A percentile compares a stretch with the other conserved stretches of the same genome.
These are phyloP conservation scores for Parietaria judaica DNA, from an alignment of 306 rosid species.

Conservation along the genomic window DNA sequence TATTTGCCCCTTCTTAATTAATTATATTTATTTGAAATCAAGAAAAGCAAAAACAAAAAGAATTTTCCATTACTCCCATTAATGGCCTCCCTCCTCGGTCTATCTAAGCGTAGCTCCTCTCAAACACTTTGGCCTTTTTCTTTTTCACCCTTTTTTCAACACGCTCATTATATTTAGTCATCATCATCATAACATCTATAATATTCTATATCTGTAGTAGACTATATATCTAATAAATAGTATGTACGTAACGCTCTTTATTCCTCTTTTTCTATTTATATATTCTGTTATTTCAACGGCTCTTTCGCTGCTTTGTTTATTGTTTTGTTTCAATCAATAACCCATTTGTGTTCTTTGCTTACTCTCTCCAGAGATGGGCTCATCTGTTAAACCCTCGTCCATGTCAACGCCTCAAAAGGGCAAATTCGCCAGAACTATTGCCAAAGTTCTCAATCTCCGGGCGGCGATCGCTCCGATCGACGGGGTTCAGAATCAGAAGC, in stretches of 20 bases:
- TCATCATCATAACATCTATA: constrained; percentile 9
- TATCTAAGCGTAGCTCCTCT: constrained; percentile 32
- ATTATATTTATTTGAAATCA: neutral
- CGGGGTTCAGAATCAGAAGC: constrained; percentile 35
- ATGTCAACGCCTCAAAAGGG: constrained; percentile 48
- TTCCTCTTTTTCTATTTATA: neutral
- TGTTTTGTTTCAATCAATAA: neutral
- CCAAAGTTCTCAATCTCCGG: constrained; percentile 73
- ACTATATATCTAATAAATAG: constrained; percentile 14
- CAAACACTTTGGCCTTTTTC: constrained; percentile 26
- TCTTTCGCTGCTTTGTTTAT: neutral
- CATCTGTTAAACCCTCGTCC: constrained; percentile 40
- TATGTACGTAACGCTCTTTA: constrained; percentile 4
- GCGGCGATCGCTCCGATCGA: constrained; percentile 40
- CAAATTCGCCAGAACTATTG: constrained; percentile 53
- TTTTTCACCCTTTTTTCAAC: constrained; percentile 26
- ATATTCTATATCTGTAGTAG: neutral
- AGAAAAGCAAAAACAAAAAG: constrained; percentile 24
- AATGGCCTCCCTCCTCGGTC: constrained; percentile 53
- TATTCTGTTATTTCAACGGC: neutral
- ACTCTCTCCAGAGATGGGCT: constrained; percentile 57
- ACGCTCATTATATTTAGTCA: constrained; percentile 24
- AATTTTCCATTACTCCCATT: constrained; percentile 29
- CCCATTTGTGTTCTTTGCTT: neutral
- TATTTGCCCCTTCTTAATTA: neutral